Evolutionary conservation across 352 stramenopile species (phyloP).

Genomic region (Globisporangium heterothallicum): DNA sequence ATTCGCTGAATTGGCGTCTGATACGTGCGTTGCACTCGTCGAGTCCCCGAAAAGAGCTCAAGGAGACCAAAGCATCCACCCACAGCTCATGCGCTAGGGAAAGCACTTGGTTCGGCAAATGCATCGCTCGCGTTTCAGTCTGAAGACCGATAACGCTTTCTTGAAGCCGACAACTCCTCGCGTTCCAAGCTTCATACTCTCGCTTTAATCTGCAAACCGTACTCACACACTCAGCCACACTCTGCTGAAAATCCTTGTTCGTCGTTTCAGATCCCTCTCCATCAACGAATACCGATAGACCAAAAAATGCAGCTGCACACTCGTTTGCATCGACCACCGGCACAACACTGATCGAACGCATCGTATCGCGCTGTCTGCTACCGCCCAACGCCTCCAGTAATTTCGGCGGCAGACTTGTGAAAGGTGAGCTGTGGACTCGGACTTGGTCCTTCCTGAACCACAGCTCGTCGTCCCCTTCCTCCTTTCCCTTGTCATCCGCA

Average conservation of each 20-base stretch:
- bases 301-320: not conserved
- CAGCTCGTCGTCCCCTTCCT: not conserved
- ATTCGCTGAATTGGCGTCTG: not conserved
- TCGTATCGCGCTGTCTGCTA: not conserved
- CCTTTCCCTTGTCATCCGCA: no score
- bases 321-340: not conserved
- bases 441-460: constrained; percentile 6
- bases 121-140: not conserved
- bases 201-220: not conserved
- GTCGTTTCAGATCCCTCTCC: no score
- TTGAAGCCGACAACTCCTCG: not conserved
- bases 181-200: not conserved
- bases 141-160: not conserved
- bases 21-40: not conserved
- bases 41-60: not conserved
- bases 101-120: not conserved
- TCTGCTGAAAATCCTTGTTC: not conserved
- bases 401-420: not conserved
- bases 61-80: not conserved
- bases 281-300: not conserved
- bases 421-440: not conserved
- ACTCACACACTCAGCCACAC: not conserved
- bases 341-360: constrained; percentile 1
- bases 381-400: not conserved
- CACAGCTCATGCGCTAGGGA: not conserved